Evolutionary conservation across 2,329 filamentous ascomycete genomes (phyloP), one percentile per base, ranked within the genome.

Genomic region (Pseudopyrenochaeta lycopersici): DNA sequence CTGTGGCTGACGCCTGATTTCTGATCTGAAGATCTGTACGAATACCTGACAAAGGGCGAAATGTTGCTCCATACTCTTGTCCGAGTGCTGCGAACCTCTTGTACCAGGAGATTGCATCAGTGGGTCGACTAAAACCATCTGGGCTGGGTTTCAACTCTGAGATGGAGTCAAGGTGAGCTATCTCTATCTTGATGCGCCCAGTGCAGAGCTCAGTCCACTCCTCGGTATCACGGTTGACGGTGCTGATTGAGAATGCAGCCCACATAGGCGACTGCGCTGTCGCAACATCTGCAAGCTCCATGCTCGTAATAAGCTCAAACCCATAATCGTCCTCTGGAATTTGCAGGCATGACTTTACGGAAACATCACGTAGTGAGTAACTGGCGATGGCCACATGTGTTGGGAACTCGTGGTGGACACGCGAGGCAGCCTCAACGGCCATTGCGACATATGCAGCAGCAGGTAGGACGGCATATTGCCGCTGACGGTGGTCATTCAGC

Each of bases 391-490:
- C 17, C 6, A 15, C 27, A 5, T 10, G 15, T 7, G 29, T 1
- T 12, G 44, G 43, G n/a, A 39, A 15, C n/a, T 50, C 27, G 32
- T 46, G 18, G 12, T 32, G 27, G 15, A 30, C 38, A 2, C 48
- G 49, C 7, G 17, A 6, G 10, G 46, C 32, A 14, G 80, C 80
- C 56, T 81, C 79, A 1, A 76, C 74, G 2, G 73, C 76, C 71
- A 82, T 80, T 7, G 70, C 65, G 1, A 83, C 49, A 50, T 78
- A 82, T 0, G 70, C 81, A 1, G 81, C 76, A 2, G 60, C 77
- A 0, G 82, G 82, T 31, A 80, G 78, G 0, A 84, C 62, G 1
- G 76, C 60, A 6, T 77, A 63, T 0, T 66, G 65, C 1, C 74
- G 66, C 2, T 67, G 6, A 18, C 46, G 29, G 55, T 85, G 80